Percentiles rank a stretch among this genome's conserved stretches.
phyloP scores from a whole-genome alignment of 1,284 basidiomycete species.

The Polyporus tsugae region DNA sequence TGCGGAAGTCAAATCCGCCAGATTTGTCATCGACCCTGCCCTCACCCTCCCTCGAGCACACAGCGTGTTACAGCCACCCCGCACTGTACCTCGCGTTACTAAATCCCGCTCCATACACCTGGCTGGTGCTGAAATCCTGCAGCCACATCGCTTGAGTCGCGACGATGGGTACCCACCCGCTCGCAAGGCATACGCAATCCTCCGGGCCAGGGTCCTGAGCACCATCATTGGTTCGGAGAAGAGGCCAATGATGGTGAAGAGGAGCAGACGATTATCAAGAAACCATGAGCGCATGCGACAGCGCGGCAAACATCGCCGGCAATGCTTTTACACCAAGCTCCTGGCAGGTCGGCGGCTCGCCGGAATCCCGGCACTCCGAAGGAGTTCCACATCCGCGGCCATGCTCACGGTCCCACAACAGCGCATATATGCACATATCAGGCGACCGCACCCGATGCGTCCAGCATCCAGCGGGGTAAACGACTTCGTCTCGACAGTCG shows the following conservation, averaged over 20 bases:
- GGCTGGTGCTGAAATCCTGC: no score
- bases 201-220: not conserved
- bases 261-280: not conserved
- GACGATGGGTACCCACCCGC: not conserved
- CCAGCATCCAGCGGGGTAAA: not conserved
- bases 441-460: not conserved
- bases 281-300: not conserved
- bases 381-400: not conserved
- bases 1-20: no score
- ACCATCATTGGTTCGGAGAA: not conserved
- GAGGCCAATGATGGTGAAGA: no score
- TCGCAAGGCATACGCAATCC: not conserved
- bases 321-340: not conserved
- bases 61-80: no score
- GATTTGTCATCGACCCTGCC: no score
- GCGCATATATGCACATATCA: not conserved
- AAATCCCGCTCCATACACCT: no score
- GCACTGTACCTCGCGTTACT: no score
- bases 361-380: slow-evolving; percentile 7
- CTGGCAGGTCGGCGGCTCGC: not conserved
- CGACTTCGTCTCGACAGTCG: not conserved
- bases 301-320: not conserved
- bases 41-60: no score
- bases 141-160: no score
- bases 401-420: not conserved